Percentiles rank a stretch among this genome's conserved stretches.
These are phyloP conservation scores for Vaccinium macrocarpon DNA, from an alignment of 148 eudicot species.

Conservation along the genomic window DNA sequence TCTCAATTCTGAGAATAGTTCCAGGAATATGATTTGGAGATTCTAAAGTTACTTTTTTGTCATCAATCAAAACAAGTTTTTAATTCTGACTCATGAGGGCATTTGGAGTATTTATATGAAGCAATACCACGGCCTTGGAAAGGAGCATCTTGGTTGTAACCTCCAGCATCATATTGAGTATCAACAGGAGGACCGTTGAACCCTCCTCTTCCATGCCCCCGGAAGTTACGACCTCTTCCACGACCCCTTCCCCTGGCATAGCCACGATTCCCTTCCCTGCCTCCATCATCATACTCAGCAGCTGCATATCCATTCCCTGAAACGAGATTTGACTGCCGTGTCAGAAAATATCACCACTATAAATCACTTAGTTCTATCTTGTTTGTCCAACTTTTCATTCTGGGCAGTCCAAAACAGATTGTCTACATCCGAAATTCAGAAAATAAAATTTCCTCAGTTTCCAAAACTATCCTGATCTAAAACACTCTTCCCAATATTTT, in stretches of 20 bases:
- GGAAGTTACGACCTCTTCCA: constrained; percentile 67
- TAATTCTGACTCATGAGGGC: neutral
- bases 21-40: neutral
- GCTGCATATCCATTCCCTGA: constrained; percentile 70
- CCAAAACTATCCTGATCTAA: neutral
- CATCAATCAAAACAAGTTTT: neutral
- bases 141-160: constrained; percentile 54
- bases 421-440: neutral
- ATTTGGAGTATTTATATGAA: neutral
- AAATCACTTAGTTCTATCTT: neutral
- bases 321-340: neutral
- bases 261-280: constrained; percentile 70
- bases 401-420: neutral
- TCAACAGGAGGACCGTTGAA: constrained; percentile 58
- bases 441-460: neutral
- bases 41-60: neutral
- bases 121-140: constrained; percentile 50
- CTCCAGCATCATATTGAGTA: constrained; percentile 51
- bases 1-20: neutral
- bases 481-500: neutral
- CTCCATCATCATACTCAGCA: constrained; percentile 73
- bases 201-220: constrained; percentile 70
- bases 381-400: neutral
- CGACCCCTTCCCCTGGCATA: constrained; percentile 74
- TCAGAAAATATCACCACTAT: neutral